phyloP scores from a whole-genome alignment of 2,329 filamentous ascomycete species.

The Alternaria arbusti region DNA sequence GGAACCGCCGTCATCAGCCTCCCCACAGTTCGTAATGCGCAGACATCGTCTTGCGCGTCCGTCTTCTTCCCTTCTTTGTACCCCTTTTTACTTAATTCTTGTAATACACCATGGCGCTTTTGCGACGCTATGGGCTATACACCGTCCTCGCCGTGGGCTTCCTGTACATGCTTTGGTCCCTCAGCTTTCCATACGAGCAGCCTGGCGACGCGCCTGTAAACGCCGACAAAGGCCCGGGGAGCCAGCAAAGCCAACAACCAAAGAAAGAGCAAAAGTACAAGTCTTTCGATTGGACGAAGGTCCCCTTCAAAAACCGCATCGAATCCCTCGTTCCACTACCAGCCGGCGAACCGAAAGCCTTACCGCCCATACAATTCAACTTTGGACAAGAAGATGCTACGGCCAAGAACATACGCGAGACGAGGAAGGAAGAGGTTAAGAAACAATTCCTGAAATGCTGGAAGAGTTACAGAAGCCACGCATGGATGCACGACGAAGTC shows the following conservation, averaged over 20 bases:
- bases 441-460: constrained; percentile 54
- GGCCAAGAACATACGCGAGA: constrained; percentile 41
- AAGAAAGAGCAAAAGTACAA: constrained; percentile 15
- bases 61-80: constrained; percentile 6
- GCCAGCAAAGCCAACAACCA: constrained; percentile 18
- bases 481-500: constrained; percentile 59
- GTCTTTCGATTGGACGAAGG: constrained; percentile 49
- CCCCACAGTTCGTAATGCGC: constrained; percentile 10
- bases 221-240: constrained; percentile 14
- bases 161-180: constrained; percentile 47
- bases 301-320: constrained; percentile 51
- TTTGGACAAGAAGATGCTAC: constrained; percentile 48
- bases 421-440: constrained; percentile 48
- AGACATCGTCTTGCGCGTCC: background rate
- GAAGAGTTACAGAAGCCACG: constrained; percentile 52
- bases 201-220: background rate
- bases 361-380: constrained; percentile 53
- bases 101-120: constrained; percentile 46
- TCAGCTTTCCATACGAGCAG: constrained; percentile 43
- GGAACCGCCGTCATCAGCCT: constrained; percentile 11
- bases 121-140: constrained; percentile 48
- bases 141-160: constrained; percentile 40
- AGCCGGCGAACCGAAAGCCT: constrained; percentile 41
- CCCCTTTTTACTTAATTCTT: constrained; percentile 10
- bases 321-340: constrained; percentile 47